Conservation (phyloP, 768 basidiomycete species). For the Trametopsis cervina region DNA sequence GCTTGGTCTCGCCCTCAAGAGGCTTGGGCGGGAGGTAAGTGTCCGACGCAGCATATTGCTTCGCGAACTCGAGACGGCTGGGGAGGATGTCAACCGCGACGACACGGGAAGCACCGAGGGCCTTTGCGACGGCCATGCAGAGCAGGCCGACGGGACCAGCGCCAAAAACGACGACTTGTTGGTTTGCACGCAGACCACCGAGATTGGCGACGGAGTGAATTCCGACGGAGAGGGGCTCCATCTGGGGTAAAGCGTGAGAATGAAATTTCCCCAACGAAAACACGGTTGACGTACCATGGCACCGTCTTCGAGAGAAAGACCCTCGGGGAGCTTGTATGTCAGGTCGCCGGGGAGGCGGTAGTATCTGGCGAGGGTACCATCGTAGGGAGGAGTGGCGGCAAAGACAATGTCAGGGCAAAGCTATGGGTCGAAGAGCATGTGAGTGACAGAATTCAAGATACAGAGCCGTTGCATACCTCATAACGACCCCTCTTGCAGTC, state of each 20-base stretch:
- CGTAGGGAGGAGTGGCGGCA: constrained; percentile 90
- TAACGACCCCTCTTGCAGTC: constrained; percentile 80
- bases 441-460: background rate
- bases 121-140: constrained; percentile 94
- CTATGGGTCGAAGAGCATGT: constrained; percentile 34
- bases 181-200: constrained; percentile 62
- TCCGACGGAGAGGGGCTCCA: constrained; percentile 92
- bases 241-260: constrained; percentile 36
- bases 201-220: constrained; percentile 82
- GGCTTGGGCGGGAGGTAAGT: constrained; percentile 54
- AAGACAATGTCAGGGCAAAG: constrained; percentile 83
- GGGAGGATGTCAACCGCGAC: constrained; percentile 79
- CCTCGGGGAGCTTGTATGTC: constrained; percentile 75
- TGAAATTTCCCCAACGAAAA: background rate
- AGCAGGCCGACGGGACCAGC: constrained; percentile 86
- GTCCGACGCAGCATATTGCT: constrained; percentile 77
- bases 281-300: constrained; percentile 64
- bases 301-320: constrained; percentile 86
- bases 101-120: constrained; percentile 78
- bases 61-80: constrained; percentile 80
- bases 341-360: constrained; percentile 85
- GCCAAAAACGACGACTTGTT: constrained; percentile 80
- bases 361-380: constrained; percentile 84
- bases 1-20: constrained; percentile 57
- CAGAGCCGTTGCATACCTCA: constrained; percentile 41